These are phyloP conservation scores for Leersia perrieri DNA, from an alignment of 176 grass and related monocot genomes.

Conservation along the genomic window DNA sequence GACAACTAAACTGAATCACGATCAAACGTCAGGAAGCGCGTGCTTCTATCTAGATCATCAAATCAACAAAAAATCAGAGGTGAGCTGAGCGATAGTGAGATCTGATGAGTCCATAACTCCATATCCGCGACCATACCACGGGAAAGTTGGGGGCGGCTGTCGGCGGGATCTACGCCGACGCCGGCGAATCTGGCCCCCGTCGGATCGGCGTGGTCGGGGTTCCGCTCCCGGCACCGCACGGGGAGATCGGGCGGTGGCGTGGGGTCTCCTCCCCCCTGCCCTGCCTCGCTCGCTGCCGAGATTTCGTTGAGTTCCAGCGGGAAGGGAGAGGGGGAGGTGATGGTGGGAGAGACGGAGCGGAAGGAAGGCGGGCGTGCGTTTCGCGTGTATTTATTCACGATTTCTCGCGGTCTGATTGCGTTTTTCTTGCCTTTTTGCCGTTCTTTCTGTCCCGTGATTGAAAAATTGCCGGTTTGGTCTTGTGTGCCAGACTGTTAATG, in stretches of 20 bases:
- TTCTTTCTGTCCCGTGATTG: no score
- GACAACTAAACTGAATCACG: background rate
- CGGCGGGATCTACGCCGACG: background rate
- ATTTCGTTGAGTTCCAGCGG: conserved; percentile 6
- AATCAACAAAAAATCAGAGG: background rate
- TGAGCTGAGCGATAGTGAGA: background rate
- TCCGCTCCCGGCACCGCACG: conserved; percentile 6
- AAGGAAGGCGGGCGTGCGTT: conserved; percentile 16
- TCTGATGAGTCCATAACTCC: background rate
- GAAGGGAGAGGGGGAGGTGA: background rate
- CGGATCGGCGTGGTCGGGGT: background rate
- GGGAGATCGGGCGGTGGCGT: background rate
- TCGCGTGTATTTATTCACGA: conserved; percentile 22
- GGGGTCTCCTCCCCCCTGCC: background rate
- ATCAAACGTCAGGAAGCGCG: conserved; percentile 13
- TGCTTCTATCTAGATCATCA: background rate
- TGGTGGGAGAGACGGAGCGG: conserved; percentile 10
- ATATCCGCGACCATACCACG: conserved; percentile 6
- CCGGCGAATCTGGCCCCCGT: background rate
- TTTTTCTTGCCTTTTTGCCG: no score
- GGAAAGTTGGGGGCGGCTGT: background rate
- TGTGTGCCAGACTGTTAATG: no score
- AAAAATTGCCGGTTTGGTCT: no score
- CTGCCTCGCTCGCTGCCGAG: background rate
- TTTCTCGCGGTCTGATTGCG: background rate